Evolutionary conservation across 345 rosid species (phyloP), one percentile per base, ranked within the genome.

Genomic region (Linum trigynum): DNA sequence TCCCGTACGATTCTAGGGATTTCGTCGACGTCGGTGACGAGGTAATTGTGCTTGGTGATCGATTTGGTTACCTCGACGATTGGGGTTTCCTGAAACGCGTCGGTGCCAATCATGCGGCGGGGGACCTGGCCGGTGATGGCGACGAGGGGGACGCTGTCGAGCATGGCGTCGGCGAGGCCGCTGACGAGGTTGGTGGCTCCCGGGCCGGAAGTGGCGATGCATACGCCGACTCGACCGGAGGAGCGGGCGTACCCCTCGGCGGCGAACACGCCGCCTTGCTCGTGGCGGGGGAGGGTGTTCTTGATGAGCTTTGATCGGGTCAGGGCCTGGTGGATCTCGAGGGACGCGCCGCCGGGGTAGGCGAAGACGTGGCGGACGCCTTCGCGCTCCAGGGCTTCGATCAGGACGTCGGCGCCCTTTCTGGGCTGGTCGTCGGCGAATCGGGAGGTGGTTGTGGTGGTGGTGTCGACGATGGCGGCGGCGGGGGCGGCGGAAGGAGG

Each of bases 251-350:
- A 57, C 0, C 61, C 61, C 61, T 57, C 61, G 61, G 61, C 61
- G 38, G 61, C 61, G 38, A 57, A 57, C 2, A 57, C 38, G 2
- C 61, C 61, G 5, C 61, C 61, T 16, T 57, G 61, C 61, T 57
- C 61, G 9, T 57, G 61, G 38, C 61, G 61, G 0, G 61, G 61
- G 7, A 57, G 61, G 61, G 23, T 12, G 61, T 57, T 57, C 14
- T 37, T 32, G 38, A 57, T 57, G 4, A 12, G 8, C 10, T 32
- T 17, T 35, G 61, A 57, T 5, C 61, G 61, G 9, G 61, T 57
- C 11, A 57, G 61, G 1, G 61, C 61, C 61, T 57, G 61, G 61
- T 57, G 61, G 61, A 57, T 57, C 61, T 57, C 61, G 10, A 57
- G 8, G 5, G 61, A 57, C 2, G 61, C 61, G 37, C 61, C 61